phyloP scores from a whole-genome alignment of 2,329 filamentous ascomycete species.

The Arthroderma sp. region DNA sequence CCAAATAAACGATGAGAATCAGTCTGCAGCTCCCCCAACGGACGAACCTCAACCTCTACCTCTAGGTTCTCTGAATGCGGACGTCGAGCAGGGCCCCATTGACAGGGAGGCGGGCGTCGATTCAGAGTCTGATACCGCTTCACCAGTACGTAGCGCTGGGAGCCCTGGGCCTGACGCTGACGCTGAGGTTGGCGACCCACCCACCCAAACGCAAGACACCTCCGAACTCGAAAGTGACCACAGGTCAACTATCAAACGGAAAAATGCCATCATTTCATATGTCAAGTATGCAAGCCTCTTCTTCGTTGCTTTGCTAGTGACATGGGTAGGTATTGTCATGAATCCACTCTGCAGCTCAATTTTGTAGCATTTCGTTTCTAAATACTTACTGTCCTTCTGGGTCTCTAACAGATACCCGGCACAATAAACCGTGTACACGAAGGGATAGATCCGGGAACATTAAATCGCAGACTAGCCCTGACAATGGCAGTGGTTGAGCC shows the following conservation, averaged over 20 bases:
- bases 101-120: no score
- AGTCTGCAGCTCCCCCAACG: no score
- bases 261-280: slow-evolving; percentile 27
- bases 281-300: slow-evolving; percentile 29
- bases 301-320: slow-evolving; percentile 29
- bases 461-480: slow-evolving; percentile 50
- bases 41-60: no score
- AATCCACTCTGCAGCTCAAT: not conserved
- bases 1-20: no score
- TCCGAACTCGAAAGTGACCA: not conserved
- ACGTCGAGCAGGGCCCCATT: no score
- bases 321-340: slow-evolving; percentile 22
- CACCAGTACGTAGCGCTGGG: no score
- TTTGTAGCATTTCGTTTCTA: not conserved
- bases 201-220: no score
- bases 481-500: slow-evolving; percentile 63
- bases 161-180: no score
- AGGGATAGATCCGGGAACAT: slow-evolving; percentile 42
- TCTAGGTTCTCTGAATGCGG: no score
- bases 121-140: no score
- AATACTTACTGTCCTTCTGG: slow-evolving; percentile 1
- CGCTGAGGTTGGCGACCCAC: no score
- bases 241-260: slow-evolving; percentile 17
- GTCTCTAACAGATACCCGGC: slow-evolving; percentile 43
- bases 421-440: slow-evolving; percentile 65